phyloP scores from a whole-genome alignment of 441 rosid genomes.

The Isatis lusitanica region DNA sequence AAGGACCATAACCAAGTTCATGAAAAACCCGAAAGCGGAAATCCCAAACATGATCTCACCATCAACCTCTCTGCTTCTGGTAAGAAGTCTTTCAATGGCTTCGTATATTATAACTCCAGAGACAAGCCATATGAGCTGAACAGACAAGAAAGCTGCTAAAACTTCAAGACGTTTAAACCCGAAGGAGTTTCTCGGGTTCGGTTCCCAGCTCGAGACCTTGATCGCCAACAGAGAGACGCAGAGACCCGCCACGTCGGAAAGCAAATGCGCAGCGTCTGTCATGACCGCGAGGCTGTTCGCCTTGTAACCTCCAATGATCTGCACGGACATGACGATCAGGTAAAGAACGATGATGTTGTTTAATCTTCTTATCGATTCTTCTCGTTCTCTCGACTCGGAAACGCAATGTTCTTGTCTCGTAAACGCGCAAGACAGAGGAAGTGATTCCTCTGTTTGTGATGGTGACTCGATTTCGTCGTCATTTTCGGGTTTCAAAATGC shows the following conservation, averaged over 20 bases:
- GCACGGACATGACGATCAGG: constrained; percentile 51
- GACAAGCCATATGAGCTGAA: constrained; percentile 77
- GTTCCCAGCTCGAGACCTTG: constrained; percentile 68
- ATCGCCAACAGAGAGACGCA: constrained; percentile 58
- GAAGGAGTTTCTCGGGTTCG: constrained; percentile 55
- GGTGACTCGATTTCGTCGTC: constrained; percentile 44
- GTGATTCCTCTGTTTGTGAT: constrained; percentile 34
- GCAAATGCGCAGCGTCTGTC: constrained; percentile 73
- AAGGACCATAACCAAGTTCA: constrained; percentile 58
- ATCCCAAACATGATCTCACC: constrained; percentile 68
- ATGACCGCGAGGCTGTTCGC: constrained; percentile 80
- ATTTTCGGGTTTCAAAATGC: constrained; percentile 41
- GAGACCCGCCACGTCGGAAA: constrained; percentile 64
- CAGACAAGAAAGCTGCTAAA: constrained; percentile 72
- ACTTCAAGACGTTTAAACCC: constrained; percentile 74
- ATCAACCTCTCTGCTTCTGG: constrained; percentile 42
- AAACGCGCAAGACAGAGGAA: constrained; percentile 50
- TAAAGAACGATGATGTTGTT: constrained; percentile 50
- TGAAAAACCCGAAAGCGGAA: constrained; percentile 61
- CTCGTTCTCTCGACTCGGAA: constrained; percentile 47
- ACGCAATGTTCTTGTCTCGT: constrained; percentile 42
- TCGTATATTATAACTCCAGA: constrained; percentile 60
- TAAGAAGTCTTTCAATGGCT: constrained; percentile 60
- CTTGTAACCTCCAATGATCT: constrained; percentile 65
- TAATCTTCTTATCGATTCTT: constrained; percentile 53